phyloP scores from a whole-genome alignment of 2,329 filamentous ascomycete species.

The Botrytis cinerea region DNA sequence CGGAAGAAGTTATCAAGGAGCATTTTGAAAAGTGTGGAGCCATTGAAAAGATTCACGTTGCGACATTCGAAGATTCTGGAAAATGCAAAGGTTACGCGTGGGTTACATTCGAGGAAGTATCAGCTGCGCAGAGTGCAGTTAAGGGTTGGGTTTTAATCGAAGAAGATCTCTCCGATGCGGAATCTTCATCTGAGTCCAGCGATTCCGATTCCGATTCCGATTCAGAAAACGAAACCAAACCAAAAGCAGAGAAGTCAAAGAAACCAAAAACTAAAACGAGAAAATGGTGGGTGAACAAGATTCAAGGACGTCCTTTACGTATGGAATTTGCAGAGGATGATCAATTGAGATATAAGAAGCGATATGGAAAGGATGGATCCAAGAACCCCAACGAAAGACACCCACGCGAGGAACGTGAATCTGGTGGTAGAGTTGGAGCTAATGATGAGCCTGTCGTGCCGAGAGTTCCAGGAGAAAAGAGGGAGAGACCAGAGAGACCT shows the following conservation, averaged over 20 bases:
- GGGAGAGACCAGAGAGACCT: slow-evolving; percentile 27
- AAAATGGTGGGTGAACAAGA: slow-evolving; percentile 83
- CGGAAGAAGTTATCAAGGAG: slow-evolving; percentile 74
- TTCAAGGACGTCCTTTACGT: slow-evolving; percentile 78
- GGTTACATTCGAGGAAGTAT: slow-evolving; percentile 83
- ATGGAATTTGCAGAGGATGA: slow-evolving; percentile 94
- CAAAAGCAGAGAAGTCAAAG: slow-evolving; percentile 47
- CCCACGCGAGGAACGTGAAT: slow-evolving; percentile 10
- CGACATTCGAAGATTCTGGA: slow-evolving; percentile 93
- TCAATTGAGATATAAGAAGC: slow-evolving; percentile 86
- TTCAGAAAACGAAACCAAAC: slow-evolving; percentile 43
- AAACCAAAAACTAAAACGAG: slow-evolving; percentile 63
- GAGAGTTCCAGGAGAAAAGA: slow-evolving; percentile 24
- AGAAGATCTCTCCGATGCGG: slow-evolving; percentile 48
- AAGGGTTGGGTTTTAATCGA: slow-evolving; percentile 76
- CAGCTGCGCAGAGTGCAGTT: slow-evolving; percentile 74
- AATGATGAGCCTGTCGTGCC: slow-evolving; percentile 38
- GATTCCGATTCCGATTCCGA: slow-evolving; percentile 41
- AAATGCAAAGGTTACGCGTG: slow-evolving; percentile 98
- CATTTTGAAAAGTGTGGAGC: slow-evolving; percentile 86
- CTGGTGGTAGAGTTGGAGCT: slow-evolving; percentile 28
- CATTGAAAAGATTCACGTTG: slow-evolving; percentile 81
- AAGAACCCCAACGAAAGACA: slow-evolving; percentile 34
- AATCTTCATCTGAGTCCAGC: slow-evolving; percentile 35
- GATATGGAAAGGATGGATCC: slow-evolving; percentile 74